Conservation (phyloP, 2,329 filamentous ascomycete species). For the Fusarium sp. region DNA sequence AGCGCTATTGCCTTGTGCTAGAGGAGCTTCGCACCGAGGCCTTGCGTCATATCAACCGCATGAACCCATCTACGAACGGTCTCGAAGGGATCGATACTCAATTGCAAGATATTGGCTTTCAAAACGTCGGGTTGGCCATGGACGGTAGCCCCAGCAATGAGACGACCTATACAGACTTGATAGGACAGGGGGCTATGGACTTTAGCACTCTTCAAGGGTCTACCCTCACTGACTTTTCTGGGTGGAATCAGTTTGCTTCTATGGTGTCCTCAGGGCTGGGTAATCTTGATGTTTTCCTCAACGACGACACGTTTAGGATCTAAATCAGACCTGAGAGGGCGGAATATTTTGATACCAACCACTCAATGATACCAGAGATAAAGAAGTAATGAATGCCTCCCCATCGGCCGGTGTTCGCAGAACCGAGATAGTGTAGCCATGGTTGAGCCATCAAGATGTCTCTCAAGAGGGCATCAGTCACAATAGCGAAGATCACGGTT, state of each 20-base stretch:
- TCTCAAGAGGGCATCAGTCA: not conserved
- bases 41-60: constrained; percentile 35
- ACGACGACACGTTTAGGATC: constrained; percentile 29
- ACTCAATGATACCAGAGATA: not conserved
- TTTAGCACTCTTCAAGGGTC: constrained; percentile 38
- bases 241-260: constrained; percentile 43
- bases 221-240: constrained; percentile 32
- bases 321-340: not conserved
- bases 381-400: not conserved
- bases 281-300: constrained; percentile 41
- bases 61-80: constrained; percentile 25
- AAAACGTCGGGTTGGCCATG: constrained; percentile 13
- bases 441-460: not conserved
- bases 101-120: constrained; percentile 24
- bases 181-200: constrained; percentile 38
- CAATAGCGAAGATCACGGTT: not conserved
- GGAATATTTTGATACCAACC: not conserved
- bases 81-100: constrained; percentile 9
- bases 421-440: not conserved
- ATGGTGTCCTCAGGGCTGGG: constrained; percentile 45
- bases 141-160: constrained; percentile 29
- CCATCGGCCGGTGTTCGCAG: not conserved
- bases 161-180: constrained; percentile 38
- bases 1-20: constrained; percentile 40
- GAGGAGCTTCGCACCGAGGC: constrained; percentile 41